These are phyloP conservation scores for Conticribra guillardii DNA, from an alignment of 108 stramenopile genomes.

Conservation along the genomic window DNA sequence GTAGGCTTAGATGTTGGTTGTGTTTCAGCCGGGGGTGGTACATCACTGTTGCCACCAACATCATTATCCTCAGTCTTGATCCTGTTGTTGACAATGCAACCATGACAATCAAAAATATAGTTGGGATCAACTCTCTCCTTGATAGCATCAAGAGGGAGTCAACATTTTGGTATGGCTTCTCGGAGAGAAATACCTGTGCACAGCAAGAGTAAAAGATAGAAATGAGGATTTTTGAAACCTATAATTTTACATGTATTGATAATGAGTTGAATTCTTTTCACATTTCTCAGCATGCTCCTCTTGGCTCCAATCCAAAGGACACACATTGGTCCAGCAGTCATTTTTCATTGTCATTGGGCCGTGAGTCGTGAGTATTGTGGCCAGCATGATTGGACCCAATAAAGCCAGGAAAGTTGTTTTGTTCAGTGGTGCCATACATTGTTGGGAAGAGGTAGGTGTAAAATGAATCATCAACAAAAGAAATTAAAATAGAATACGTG, in stretches of 20 bases:
- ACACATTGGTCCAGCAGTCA: conserved; percentile 48
- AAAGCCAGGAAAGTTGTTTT: conserved; percentile 21
- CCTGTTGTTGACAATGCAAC: no score
- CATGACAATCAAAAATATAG: conserved; percentile 37
- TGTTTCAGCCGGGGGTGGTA: no score
- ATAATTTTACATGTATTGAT: no score
- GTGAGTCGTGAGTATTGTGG: conserved; percentile 19
- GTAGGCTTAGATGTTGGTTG: no score
- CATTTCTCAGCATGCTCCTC: conserved; percentile 34
- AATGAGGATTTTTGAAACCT: not conserved
- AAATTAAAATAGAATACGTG: not conserved
- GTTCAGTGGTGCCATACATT: conserved; percentile 19
- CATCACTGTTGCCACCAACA: no score
- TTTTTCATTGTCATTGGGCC: conserved; percentile 40
- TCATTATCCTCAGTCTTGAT: no score
- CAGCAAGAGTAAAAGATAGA: not conserved
- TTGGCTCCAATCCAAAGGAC: conserved; percentile 35
- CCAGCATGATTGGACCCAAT: conserved; percentile 41
- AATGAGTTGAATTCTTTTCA: conserved; percentile 1
- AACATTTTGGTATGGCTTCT: conserved; percentile 29
- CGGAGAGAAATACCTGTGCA: conserved; percentile 19
- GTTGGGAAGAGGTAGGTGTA: conserved; percentile 5
- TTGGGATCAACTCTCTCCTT: conserved; percentile 44
- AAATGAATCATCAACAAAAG: not conserved
- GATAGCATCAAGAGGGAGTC: conserved; percentile 38